A percentile compares a stretch with the other conserved stretches of the same genome.
phyloP scores from a whole-genome alignment of 1,139 yeast genomes.

The Yamadazyma diospyri region DNA sequence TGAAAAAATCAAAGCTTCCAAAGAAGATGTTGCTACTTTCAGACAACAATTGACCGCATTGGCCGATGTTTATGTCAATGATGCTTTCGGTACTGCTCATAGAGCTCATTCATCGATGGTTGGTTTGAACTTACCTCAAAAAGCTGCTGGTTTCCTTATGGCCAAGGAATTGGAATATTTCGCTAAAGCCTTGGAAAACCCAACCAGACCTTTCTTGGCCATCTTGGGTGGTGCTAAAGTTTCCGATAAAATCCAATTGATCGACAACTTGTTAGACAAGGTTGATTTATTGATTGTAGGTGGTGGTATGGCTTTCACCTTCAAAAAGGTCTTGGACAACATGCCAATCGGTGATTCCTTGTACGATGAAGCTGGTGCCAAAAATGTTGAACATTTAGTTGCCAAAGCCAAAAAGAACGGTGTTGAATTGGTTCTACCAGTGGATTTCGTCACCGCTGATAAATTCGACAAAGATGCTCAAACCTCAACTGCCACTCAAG shows the following conservation, averaged over 20 bases:
- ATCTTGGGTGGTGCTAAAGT: constrained; percentile 99
- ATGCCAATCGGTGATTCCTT: constrained; percentile 86
- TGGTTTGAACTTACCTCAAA: constrained; percentile 87
- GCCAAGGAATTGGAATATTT: constrained; percentile 94
- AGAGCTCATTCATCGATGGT: constrained; percentile 99
- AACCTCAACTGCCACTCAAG: constrained; percentile 75
- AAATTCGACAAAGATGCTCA: constrained; percentile 87
- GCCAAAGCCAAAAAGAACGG: constrained; percentile 94
- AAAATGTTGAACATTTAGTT: constrained; percentile 82
- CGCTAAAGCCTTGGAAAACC: constrained; percentile 96
- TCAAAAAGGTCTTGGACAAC: constrained; percentile 84
- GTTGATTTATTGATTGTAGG: constrained; percentile 90
- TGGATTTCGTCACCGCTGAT: constrained; percentile 92
- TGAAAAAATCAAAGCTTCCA: constrained; percentile 83
- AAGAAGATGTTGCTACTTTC: constrained; percentile 78
- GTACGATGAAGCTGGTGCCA: constrained; percentile 88
- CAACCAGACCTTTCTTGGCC: constrained; percentile 95
- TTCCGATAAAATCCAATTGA: constrained; percentile 94
- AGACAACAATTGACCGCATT: constrained; percentile 81
- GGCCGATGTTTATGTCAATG: constrained; percentile 95
- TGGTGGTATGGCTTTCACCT: constrained; percentile 99
- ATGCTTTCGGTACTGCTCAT: constrained; percentile 98
- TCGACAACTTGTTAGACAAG: constrained; percentile 93
- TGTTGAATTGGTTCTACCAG: constrained; percentile 88
- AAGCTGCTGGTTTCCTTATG: constrained; percentile 97